Conservation (phyloP, 2,329 filamentous ascomycete genomes). For the Colletotrichum siamense region DNA sequence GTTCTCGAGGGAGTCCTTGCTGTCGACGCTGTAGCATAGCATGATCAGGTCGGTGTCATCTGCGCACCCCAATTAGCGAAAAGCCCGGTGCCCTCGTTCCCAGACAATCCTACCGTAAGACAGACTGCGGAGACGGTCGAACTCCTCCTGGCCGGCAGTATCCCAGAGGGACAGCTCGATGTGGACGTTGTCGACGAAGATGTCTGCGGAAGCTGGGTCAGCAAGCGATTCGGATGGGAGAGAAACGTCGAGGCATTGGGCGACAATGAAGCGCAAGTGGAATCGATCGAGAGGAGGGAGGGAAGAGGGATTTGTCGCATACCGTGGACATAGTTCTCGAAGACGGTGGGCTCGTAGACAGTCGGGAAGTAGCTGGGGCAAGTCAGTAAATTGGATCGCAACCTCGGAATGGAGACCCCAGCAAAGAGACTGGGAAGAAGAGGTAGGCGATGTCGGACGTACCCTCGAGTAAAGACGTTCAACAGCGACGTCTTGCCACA, state of each 20-base stretch:
- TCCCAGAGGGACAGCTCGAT: constrained; percentile 99
- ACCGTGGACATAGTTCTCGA: constrained; percentile 99
- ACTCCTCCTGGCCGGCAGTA: constrained; percentile 98
- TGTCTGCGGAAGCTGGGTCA: constrained; percentile 67
- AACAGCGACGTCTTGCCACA: constrained; percentile 96
- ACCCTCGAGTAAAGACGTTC: constrained; percentile 99
- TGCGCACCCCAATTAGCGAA: constrained; percentile 26
- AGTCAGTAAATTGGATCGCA: not conserved
- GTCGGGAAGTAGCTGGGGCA: constrained; percentile 85
- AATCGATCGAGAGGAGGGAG: not conserved
- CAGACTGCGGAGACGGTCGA: constrained; percentile 91
- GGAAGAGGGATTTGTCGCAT: constrained; percentile 35
- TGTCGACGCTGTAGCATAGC: constrained; percentile 98
- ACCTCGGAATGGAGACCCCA: not conserved
- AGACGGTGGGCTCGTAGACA: constrained; percentile 97
- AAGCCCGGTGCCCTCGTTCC: not conserved
- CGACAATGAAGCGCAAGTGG: not conserved
- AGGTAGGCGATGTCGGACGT: constrained; percentile 37
- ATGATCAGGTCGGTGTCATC: constrained; percentile 96
- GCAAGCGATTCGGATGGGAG: not conserved
- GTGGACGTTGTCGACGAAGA: constrained; percentile 96
- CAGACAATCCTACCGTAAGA: constrained; percentile 74
- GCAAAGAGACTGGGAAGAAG: not conserved
- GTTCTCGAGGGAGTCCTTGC: constrained; percentile 95
- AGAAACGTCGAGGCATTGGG: not conserved